Evolutionary conservation across 2,329 filamentous ascomycete genomes (phyloP), one percentile per base, ranked within the genome.

Genomic region (Sporothrix pseudoabietina): DNA sequence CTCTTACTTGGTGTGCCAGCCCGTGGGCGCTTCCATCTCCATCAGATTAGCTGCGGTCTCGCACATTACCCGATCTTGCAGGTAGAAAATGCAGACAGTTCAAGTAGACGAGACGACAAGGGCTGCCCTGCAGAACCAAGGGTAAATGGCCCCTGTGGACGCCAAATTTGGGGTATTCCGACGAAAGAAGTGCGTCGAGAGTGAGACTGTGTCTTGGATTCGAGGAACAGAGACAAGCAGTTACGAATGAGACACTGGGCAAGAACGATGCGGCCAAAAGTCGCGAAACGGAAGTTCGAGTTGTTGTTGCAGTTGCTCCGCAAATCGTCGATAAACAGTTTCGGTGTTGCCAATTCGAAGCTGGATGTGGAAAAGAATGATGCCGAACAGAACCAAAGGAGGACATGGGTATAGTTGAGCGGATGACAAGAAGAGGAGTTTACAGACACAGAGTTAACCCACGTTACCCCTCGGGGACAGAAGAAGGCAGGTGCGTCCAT

Each of bases 1-100:
- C 16, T 14, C 39, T 19, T 9, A 47, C 39, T 22, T 47, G n/a
- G 61, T 47, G 22, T 30, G 6, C 10, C 5, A 47, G 4, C 35
- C 39, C 39, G 63, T n/a, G 44, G 4, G 16, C 55, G 12, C 26
- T 32, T 71, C 12, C 22, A 74, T 69, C 32, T 71, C 12, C 22
- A 74, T 69, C 63, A 55, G 72, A 63, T 63, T 30, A 69, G 68
- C 66, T 57, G 68, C 54, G 57, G 54, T 47, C 69, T 39, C 66
- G 47, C 69, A 39, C 63, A 57, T 41, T 71, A 55, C 66, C 66
- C 69, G 69, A 74, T 74, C 72, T 70, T 71, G 72, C 72, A 74
- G 69, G 69, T 49, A 2, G 16, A 22, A 35, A 52, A 71, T 66
- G 71, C 32, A 47, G 14, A 14, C 3, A 2, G 55, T 14, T 61